Base-by-base conservation (phyloP, 2,329 filamentous ascomycete species). In the Aspergillus pseudoterreus region DNA sequence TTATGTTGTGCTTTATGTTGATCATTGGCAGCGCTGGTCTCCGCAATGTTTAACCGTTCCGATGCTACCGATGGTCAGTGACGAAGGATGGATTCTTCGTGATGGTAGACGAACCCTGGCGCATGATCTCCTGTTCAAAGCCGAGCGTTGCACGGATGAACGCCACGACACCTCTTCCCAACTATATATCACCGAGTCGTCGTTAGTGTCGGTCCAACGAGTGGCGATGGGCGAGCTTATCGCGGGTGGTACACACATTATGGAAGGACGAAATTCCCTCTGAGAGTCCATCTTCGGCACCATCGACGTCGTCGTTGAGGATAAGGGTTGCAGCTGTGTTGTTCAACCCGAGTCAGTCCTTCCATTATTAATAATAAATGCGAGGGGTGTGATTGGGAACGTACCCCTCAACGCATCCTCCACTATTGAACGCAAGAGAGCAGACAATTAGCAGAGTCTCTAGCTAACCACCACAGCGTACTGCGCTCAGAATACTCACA, bases 111-210 rank as follows among this genome's bases (percentile, higher is more conserved):
- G 53, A 49, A 82, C 80, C 80, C 75, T 95, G 85, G 51, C 83
- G 84, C 87, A 97, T 94, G 58, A 95, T 80, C 3, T 94, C 85
- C 70, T 95, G 92, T 72, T 97, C 94, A 63, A 96, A 94, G 2
- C 92, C 92, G 1, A 97, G 75, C 2, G 94, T 86, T 15, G 92
- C 91, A 60, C 85, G 81, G 71, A 97, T 85, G 68, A 97, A 97
- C 42, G 83, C 84, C 17, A 91, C 85, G 32, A 96, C 85, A 47
- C 90, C 87, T 58, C 86, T 79, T 27, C 91, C 92, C 32, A 97
- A 79, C 75, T 87, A 77, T 52, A 56, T 19, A 17, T 21, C 35
- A 48, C 53, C 22, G n/a, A 54, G 14, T 35, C 5, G n/a, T 48
- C 8, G 30, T 49, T 27, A 49, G 47, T 44, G 41, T 33, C 47